These are phyloP conservation scores for Eucommia ulmoides DNA, from an alignment of 257 asterid genomes.

Conservation along the genomic window DNA sequence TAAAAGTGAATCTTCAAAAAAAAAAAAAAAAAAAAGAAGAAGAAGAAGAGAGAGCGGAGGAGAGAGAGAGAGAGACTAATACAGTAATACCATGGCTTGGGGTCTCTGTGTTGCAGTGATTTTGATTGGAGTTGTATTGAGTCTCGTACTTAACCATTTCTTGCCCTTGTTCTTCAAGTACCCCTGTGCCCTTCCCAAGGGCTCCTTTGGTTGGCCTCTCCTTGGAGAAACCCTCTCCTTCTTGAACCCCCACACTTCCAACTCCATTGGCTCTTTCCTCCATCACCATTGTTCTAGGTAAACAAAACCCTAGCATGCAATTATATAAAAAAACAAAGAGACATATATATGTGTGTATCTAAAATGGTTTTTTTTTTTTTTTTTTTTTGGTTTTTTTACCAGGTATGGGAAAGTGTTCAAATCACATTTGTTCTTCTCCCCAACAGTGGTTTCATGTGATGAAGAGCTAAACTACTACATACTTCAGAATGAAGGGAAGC, in stretches of 20 bases:
- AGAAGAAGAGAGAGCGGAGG: too few species aligned
- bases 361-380: too few species aligned
- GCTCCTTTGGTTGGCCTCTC: slow-evolving; percentile 66
- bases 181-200: slow-evolving; percentile 35
- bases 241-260: slow-evolving; percentile 61
- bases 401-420: slow-evolving; percentile 76
- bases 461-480: slow-evolving; percentile 59
- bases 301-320: slow-evolving; percentile 7
- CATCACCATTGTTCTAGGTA: slow-evolving; percentile 58
- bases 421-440: slow-evolving; percentile 59
- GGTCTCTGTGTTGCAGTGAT: slow-evolving; percentile 9
- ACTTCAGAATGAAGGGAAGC: slow-evolving; percentile 54
- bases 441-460: slow-evolving; percentile 73
- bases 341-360: too few species aligned
- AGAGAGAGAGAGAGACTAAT: too few species aligned
- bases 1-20: too few species aligned
- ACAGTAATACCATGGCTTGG: slow-evolving; percentile 18
- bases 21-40: too few species aligned
- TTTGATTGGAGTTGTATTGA: slow-evolving; percentile 16
- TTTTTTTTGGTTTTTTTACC: not conserved
- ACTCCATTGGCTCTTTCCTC: slow-evolving; percentile 47
- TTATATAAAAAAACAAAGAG: not conserved
- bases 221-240: slow-evolving; percentile 64
- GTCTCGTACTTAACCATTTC: slow-evolving; percentile 40
- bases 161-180: slow-evolving; percentile 39